Percentiles rank a stretch among this genome's conserved stretches.
Evolutionary conservation across 2,329 filamentous ascomycete species (phyloP).

Genomic region (Fusarium chuoi): DNA sequence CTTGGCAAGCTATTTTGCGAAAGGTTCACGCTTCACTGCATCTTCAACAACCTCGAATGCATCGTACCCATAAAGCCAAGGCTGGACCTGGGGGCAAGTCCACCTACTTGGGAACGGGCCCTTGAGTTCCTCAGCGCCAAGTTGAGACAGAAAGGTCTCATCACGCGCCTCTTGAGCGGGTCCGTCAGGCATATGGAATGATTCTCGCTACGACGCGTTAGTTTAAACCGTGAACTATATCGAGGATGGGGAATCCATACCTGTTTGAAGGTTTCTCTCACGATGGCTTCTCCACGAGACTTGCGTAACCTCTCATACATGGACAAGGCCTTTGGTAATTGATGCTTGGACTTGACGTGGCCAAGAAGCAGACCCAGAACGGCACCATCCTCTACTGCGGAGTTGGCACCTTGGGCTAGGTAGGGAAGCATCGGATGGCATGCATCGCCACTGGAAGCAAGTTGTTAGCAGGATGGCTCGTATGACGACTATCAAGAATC

Average conservation of each 20-base stretch:
- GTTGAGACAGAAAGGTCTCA: neutral
- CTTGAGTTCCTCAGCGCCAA: neutral
- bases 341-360: constrained; percentile 56
- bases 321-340: constrained; percentile 56
- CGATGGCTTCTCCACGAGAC: constrained; percentile 63
- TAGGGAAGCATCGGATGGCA: constrained; percentile 74
- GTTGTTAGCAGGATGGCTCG: accelerated
- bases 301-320: constrained; percentile 61
- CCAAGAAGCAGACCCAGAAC: constrained; percentile 69
- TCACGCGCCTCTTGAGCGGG: neutral
- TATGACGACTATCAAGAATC: accelerated
- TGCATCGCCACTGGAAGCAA: constrained; percentile 61
- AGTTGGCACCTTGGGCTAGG: constrained; percentile 74
- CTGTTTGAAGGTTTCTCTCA: constrained; percentile 68
- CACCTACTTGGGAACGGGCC: neutral
- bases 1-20: accelerated
- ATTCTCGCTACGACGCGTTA: constrained; percentile 52
- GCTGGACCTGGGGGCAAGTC: neutral
- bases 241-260: neutral
- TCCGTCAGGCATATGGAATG: constrained; percentile 58
- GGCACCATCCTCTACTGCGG: constrained; percentile 74
- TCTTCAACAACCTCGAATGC: neutral
- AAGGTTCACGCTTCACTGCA: neutral
- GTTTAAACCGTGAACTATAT: neutral
- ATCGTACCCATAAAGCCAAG: neutral